These are phyloP conservation scores for Mycena pura DNA, from an alignment of 768 basidiomycete genomes.

Conservation along the genomic window DNA sequence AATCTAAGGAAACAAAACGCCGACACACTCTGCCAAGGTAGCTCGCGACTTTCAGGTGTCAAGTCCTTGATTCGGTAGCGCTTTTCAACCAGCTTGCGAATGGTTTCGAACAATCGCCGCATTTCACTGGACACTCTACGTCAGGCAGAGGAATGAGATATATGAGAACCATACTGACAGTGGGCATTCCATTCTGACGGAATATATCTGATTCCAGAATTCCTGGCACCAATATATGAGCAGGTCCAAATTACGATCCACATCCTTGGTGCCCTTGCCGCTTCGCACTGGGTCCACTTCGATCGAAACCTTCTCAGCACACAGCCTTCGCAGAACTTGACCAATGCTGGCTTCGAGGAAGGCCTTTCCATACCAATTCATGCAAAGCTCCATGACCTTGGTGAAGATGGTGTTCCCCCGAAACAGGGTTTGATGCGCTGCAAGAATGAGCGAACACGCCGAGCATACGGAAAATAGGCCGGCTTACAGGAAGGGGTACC, in stretches of 20 bases:
- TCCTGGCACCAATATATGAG: constrained; percentile 81
- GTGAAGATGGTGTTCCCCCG: constrained; percentile 71
- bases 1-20: constrained; percentile 91
- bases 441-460: neutral
- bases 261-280: constrained; percentile 63
- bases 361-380: constrained; percentile 80
- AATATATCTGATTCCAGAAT: constrained; percentile 84
- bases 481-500: constrained; percentile 67
- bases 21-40: constrained; percentile 84
- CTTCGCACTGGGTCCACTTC: constrained; percentile 83
- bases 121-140: constrained; percentile 62
- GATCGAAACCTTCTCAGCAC: constrained; percentile 74
- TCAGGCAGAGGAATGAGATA: constrained; percentile 7
- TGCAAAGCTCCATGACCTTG: constrained; percentile 79
- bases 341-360: constrained; percentile 87
- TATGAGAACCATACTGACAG: constrained; percentile 52
- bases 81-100: constrained; percentile 75
- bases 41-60: constrained; percentile 54
- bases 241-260: constrained; percentile 70
- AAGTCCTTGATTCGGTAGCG: constrained; percentile 56
- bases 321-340: constrained; percentile 68
- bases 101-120: constrained; percentile 69
- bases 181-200: constrained; percentile 75
- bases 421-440: constrained; percentile 81
- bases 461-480: neutral